Evolutionary conservation across 257 asterid genomes (phyloP).

Genomic region (Eucommia ulmoides): DNA sequence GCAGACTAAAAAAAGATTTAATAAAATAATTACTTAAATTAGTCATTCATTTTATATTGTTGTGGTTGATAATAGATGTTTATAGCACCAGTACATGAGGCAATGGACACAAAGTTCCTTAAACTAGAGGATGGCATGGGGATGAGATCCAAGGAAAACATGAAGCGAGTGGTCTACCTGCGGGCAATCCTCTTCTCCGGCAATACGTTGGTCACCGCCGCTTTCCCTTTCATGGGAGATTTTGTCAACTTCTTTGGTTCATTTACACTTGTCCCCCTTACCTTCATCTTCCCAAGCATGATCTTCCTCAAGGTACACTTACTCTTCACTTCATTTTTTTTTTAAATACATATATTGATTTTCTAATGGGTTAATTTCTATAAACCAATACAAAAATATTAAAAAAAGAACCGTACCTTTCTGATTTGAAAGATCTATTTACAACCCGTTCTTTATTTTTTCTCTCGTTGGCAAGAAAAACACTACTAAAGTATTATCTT

Average conservation of each 20-base stretch:
- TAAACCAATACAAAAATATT: neutral
- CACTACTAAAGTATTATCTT: too few relatives aligned
- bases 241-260: slow-evolving; percentile 1
- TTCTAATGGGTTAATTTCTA: too few relatives aligned
- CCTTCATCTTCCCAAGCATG: neutral
- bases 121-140: neutral
- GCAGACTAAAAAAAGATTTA: too few relatives aligned
- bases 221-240: slow-evolving; percentile 2
- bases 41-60: neutral
- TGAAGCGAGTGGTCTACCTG: neutral
- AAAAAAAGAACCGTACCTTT: neutral
- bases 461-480: too few relatives aligned
- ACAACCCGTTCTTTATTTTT: too few relatives aligned
- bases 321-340: neutral
- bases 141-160: neutral
- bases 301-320: neutral
- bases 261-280: neutral
- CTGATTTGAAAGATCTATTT: too few relatives aligned
- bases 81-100: neutral
- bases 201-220: neutral
- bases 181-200: neutral
- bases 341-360: too few relatives aligned
- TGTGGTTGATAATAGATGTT: neutral
- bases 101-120: neutral
- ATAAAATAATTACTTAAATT: neutral